These are phyloP conservation scores for Paramecium octaurelia DNA, from an alignment of 73 alveolate genomes.

Conservation along the genomic window DNA sequence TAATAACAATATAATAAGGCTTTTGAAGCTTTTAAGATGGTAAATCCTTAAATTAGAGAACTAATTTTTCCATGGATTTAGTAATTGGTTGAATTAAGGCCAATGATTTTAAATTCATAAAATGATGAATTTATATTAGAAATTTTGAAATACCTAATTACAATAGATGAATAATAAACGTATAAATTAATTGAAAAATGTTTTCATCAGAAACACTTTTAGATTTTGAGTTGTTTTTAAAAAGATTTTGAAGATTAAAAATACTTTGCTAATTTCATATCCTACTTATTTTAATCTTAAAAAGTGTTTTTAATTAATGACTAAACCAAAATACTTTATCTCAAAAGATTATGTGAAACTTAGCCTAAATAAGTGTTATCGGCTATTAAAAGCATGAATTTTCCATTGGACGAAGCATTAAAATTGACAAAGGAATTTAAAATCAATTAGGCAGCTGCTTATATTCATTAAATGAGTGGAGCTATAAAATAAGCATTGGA, in stretches of 20 bases:
- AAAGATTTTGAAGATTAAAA: neutral
- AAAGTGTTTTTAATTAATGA: conserved; percentile 1
- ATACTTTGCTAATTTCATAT: neutral
- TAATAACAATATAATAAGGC: neutral
- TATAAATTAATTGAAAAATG: conserved; percentile 25
- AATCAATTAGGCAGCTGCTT: conserved; percentile 14
- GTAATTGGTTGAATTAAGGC: neutral
- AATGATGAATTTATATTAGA: conserved; percentile 7
- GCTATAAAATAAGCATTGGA: neutral
- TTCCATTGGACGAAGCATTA: conserved; percentile 50
- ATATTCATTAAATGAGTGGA: conserved; percentile 18
- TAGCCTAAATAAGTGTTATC: neutral
- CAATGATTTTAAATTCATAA: neutral
- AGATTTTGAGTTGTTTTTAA: neutral
- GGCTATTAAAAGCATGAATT: neutral
- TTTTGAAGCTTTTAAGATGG: neutral
- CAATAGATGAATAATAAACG: neutral
- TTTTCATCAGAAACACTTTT: neutral
- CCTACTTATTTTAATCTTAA: neutral
- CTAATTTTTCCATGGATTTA: neutral
- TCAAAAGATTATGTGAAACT: neutral
- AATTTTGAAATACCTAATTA: neutral
- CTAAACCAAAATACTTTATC: neutral
- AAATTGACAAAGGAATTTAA: neutral
- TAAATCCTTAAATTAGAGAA: neutral